Conservation (phyloP, 2,329 filamentous ascomycete genomes). For the Periglandula ipomoeae region DNA sequence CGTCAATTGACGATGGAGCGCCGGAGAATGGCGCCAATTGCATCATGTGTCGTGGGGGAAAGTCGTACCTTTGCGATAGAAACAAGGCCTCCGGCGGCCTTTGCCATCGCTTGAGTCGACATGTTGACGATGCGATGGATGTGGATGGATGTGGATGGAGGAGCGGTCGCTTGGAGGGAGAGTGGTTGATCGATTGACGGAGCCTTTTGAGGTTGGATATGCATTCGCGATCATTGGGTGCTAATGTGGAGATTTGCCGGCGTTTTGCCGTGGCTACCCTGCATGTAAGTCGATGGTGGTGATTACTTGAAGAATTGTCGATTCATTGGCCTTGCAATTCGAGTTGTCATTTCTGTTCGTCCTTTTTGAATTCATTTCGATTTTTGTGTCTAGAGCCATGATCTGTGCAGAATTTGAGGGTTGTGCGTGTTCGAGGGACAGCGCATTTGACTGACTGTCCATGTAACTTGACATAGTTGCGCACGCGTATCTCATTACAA, state of each 20-base stretch:
- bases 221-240: slow-evolving; percentile 8
- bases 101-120: slow-evolving; percentile 52
- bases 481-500: no score
- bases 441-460: no score
- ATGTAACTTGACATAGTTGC: no score
- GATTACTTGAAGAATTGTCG: no score
- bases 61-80: slow-evolving; percentile 48
- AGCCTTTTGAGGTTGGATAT: slow-evolving; percentile 9
- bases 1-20: background rate
- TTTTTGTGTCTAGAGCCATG: no score
- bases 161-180: slow-evolving; percentile 10
- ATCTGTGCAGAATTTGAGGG: no score
- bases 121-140: slow-evolving; percentile 32
- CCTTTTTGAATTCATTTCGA: no score
- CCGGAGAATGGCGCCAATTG: background rate
- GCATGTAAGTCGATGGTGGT: background rate
- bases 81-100: slow-evolving; percentile 44
- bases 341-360: no score
- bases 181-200: background rate
- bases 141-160: background rate
- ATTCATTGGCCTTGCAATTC: no score
- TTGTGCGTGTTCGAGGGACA: no score
- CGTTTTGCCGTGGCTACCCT: slow-evolving; percentile 9
- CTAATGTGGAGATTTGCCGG: slow-evolving; percentile 8
- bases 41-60: background rate